These are phyloP conservation scores for Backusella australiensis DNA, from an alignment of 192 early-diverging fungal species.

Conservation along the genomic window DNA sequence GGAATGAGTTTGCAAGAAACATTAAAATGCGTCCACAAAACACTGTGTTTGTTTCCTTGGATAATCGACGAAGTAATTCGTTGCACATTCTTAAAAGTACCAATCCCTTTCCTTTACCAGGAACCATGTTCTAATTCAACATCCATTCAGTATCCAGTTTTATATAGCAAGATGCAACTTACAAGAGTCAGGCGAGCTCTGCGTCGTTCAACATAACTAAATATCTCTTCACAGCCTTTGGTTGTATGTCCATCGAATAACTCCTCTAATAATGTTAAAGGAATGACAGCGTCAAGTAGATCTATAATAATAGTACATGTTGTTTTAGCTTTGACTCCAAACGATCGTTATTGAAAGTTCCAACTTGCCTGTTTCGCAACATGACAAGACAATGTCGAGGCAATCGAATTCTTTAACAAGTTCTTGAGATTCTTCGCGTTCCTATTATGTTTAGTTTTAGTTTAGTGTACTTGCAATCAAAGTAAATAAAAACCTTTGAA, in stretches of 20 bases:
- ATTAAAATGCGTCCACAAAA: conserved; percentile 88
- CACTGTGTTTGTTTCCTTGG: conserved; percentile 76
- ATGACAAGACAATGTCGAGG: conserved; percentile 13
- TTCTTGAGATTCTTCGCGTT: not conserved
- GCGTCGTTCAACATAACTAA: conserved; percentile 66
- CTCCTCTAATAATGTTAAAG: conserved; percentile 66
- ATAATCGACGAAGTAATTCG: conserved; percentile 84
- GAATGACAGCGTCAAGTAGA: conserved; percentile 42
- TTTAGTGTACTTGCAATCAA: not conserved
- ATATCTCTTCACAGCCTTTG: conserved; percentile 48
- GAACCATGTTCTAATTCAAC: conserved; percentile 56
- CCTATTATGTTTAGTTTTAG: not conserved
- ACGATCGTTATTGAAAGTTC: not conserved
- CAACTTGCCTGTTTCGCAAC: conserved; percentile 17
- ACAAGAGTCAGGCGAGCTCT: conserved; percentile 53
- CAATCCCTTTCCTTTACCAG: conserved; percentile 80
- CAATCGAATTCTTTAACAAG: conserved; percentile 2
- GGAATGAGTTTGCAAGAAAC: conserved; percentile 81
- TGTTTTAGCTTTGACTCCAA: not conserved
- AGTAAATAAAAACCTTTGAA: not conserved
- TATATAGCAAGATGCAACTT: not conserved
- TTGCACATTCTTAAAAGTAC: conserved; percentile 85
- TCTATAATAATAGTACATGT: not conserved
- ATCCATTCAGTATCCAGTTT: too few species aligned
- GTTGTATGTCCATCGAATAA: conserved; percentile 65